Conservation (phyloP, 2,329 filamentous ascomycete species). For the Penicillium janthinellum region DNA sequence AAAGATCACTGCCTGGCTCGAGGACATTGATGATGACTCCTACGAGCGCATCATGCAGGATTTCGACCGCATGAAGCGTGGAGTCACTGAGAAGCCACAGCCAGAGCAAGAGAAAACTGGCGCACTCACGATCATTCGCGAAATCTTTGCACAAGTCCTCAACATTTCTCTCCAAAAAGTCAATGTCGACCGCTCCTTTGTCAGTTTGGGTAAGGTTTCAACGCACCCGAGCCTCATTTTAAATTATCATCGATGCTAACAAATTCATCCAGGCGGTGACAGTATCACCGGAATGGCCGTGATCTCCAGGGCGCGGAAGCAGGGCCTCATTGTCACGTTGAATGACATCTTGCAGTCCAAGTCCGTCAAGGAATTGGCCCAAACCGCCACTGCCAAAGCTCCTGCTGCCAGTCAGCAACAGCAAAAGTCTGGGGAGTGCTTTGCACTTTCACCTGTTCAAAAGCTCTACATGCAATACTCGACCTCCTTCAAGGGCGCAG, state of each 20-base stretch:
- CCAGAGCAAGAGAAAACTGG: conserved; percentile 18
- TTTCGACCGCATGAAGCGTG: conserved; percentile 34
- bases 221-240: background rate
- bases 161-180: conserved; percentile 39
- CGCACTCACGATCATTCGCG: conserved; percentile 27
- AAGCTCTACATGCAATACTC: conserved; percentile 34
- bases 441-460: conserved; percentile 40
- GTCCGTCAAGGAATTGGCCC: conserved; percentile 36
- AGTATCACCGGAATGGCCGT: conserved; percentile 45
- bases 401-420: conserved; percentile 18
- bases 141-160: conserved; percentile 41
- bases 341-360: conserved; percentile 39
- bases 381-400: conserved; percentile 23
- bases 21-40: conserved; percentile 40
- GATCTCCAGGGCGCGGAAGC: conserved; percentile 40
- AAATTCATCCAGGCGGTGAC: conserved; percentile 35
- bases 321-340: conserved; percentile 36
- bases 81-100: conserved; percentile 23
- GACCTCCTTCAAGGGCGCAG: conserved; percentile 21
- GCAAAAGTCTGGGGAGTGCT: conserved; percentile 32
- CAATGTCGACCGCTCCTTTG: conserved; percentile 38
- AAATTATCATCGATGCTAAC: conserved; percentile 11
- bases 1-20: conserved; percentile 48
- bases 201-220: conserved; percentile 36
- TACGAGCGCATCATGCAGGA: conserved; percentile 45